Evolutionary conservation across 2,329 filamentous ascomycete genomes (phyloP).

Genomic region (Colletotrichum lini): DNA sequence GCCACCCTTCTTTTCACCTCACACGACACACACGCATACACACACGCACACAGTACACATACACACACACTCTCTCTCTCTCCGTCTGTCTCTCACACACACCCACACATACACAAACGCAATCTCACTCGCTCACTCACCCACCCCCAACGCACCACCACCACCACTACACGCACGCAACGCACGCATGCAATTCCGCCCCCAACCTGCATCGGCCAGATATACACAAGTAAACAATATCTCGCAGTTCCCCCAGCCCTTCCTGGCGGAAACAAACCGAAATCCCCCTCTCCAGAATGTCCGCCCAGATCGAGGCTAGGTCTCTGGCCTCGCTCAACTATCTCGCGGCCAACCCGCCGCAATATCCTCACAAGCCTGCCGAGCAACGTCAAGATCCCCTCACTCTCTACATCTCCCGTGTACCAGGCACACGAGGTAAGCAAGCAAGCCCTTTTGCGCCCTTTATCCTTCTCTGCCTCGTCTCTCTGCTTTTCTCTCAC

Average conservation of each 20-base stretch:
- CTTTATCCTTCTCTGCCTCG: constrained; percentile 42
- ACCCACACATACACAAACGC: not conserved
- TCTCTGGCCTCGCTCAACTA: constrained; percentile 85
- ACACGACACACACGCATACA: not conserved
- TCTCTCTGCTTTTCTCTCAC: constrained; percentile 40
- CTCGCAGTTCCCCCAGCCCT: not conserved
- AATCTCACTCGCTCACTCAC: too few species aligned
- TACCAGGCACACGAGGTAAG: constrained; percentile 89
- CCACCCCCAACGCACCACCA: constrained; percentile 2
- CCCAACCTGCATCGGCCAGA: constrained; percentile 5
- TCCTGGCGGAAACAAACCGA: not conserved
- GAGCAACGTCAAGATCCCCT: constrained; percentile 79
- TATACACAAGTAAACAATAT: constrained; percentile 5
- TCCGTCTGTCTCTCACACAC: not conserved
- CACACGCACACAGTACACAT: not conserved
- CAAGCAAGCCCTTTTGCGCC: too few species aligned
- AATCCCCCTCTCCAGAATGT: constrained; percentile 45
- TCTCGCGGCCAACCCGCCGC: constrained; percentile 88
- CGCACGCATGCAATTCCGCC: not conserved
- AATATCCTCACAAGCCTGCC: constrained; percentile 84
- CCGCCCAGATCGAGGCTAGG: constrained; percentile 77
- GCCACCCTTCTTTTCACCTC: constrained; percentile 25
- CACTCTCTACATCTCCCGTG: constrained; percentile 91
- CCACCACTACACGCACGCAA: not conserved
- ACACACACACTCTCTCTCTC: constrained; percentile 7